These are phyloP conservation scores for Kickxella alabastrina DNA, from an alignment of 192 early-diverging fungal species.

Conservation along the genomic window DNA sequence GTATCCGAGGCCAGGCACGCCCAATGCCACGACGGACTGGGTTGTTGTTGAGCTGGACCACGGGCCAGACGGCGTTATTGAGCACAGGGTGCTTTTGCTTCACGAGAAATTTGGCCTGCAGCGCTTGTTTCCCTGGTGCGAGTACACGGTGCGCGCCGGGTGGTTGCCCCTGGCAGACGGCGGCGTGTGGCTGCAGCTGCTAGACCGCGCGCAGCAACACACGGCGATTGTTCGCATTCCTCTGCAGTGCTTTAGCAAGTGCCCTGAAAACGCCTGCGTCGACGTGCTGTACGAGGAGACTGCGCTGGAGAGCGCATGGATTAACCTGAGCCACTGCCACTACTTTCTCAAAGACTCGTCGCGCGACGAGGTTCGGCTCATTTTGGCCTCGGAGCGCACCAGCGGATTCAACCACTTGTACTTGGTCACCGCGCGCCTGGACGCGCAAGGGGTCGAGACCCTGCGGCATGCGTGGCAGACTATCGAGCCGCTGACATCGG, in stretches of 20 bases:
- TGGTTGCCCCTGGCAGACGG: conserved; percentile 10
- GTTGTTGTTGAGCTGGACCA: conserved; percentile 8
- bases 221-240: conserved; percentile 10
- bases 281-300: conserved; percentile 15
- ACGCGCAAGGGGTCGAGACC: not conserved
- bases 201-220: conserved; percentile 12
- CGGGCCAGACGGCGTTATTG: not conserved
- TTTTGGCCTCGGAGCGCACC: conserved; percentile 10
- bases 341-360: conserved; percentile 1
- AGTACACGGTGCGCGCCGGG: conserved; percentile 16
- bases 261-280: not conserved
- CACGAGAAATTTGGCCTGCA: not conserved
- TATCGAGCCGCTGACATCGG: conserved; percentile 6
- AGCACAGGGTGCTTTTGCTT: conserved; percentile 5
- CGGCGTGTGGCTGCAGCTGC: conserved; percentile 13
- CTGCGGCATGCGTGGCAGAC: not conserved
- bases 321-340: conserved; percentile 5
- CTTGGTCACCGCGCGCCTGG: conserved; percentile 5
- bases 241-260: conserved; percentile 2
- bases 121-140: conserved; percentile 13
- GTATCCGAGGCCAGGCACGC: conserved; percentile 17
- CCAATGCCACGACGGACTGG: conserved; percentile 8
- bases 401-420: conserved; percentile 15
- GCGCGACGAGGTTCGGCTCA: not conserved
- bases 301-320: conserved; percentile 9